A percentile compares a stretch with the other conserved stretches of the same genome.
phyloP scores from a whole-genome alignment of 169 alveolate species.

The Condylostoma magnum region DNA sequence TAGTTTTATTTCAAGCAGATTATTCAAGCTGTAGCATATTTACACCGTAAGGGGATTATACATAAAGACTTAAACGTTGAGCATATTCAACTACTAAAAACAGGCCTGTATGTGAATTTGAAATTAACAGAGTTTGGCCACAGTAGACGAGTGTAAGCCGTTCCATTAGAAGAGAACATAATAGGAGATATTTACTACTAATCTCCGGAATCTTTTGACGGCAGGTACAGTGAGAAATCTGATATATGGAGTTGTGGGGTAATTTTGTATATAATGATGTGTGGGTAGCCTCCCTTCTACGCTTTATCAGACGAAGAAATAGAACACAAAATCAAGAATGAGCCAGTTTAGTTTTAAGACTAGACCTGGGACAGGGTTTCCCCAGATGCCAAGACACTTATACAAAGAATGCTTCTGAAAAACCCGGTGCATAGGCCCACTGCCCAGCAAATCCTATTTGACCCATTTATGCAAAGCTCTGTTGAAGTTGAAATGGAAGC shows the following conservation, averaged over 20 bases:
- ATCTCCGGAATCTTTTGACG: slow-evolving; percentile 51
- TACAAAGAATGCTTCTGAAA: slow-evolving; percentile 3
- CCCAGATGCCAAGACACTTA: slow-evolving; percentile 18
- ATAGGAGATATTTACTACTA: slow-evolving; percentile 39
- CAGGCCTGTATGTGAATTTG: too few species aligned
- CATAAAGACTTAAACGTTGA: too few species aligned
- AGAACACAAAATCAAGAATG: background rate
- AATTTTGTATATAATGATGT: slow-evolving; percentile 38
- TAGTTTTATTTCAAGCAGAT: too few species aligned
- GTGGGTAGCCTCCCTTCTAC: slow-evolving; percentile 47
- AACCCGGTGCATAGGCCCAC: slow-evolving; percentile 19
- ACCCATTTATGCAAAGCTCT: slow-evolving; percentile 18
- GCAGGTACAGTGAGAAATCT: slow-evolving; percentile 33
- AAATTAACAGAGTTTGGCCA: too few species aligned
- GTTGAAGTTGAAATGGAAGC: background rate
- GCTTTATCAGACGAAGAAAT: slow-evolving; percentile 31
- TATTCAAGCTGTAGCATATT: too few species aligned
- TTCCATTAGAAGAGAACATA: too few species aligned
- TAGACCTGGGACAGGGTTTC: slow-evolving; percentile 14
- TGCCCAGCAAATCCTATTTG: slow-evolving; percentile 3
- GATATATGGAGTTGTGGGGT: slow-evolving; percentile 57
- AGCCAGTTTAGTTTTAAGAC: slow-evolving; percentile 16
- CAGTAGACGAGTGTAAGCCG: too few species aligned
- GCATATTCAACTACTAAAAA: too few species aligned
- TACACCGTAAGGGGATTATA: too few species aligned